phyloP scores from a whole-genome alignment of 2,329 filamentous ascomycete species.

The Parafenestella ontariensis region DNA sequence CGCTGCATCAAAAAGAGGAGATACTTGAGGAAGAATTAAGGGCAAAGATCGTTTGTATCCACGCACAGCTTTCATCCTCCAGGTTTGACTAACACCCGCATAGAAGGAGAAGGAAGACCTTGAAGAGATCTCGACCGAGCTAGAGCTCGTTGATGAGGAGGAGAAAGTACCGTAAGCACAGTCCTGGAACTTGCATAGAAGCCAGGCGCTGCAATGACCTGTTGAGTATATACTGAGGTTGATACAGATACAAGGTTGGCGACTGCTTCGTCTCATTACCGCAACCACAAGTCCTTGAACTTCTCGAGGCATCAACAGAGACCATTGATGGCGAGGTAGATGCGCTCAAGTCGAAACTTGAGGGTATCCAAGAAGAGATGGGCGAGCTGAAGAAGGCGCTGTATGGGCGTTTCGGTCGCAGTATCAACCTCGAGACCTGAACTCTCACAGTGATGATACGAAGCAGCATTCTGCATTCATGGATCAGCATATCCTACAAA shows the following conservation, averaged over 20 bases:
- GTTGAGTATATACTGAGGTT: background rate
- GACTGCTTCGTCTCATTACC: constrained; percentile 92
- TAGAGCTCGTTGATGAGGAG: constrained; percentile 95
- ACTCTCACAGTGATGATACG: background rate
- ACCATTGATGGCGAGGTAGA: constrained; percentile 79
- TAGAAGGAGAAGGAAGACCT: constrained; percentile 99
- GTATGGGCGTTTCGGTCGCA: constrained; percentile 93
- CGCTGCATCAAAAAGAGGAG: constrained; percentile 86
- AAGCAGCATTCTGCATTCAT: background rate
- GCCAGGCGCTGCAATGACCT: background rate
- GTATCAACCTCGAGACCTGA: constrained; percentile 93
- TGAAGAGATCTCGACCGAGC: constrained; percentile 87
- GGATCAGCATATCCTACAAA: background rate
- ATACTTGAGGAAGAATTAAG: constrained; percentile 81
- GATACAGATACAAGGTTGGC: constrained; percentile 86
- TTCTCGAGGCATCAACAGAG: constrained; percentile 75
- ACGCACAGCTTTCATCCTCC: background rate
- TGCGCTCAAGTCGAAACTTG: constrained; percentile 77
- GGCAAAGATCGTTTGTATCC: constrained; percentile 71
- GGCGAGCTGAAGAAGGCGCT: constrained; percentile 86
- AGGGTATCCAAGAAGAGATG: constrained; percentile 83
- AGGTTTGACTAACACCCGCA: background rate
- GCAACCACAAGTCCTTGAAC: constrained; percentile 82
- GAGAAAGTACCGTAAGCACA: constrained; percentile 83
- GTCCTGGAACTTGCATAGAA: background rate